phyloP scores from a whole-genome alignment of 2,329 filamentous ascomycete species.

The Paramyrothecium sp. region DNA sequence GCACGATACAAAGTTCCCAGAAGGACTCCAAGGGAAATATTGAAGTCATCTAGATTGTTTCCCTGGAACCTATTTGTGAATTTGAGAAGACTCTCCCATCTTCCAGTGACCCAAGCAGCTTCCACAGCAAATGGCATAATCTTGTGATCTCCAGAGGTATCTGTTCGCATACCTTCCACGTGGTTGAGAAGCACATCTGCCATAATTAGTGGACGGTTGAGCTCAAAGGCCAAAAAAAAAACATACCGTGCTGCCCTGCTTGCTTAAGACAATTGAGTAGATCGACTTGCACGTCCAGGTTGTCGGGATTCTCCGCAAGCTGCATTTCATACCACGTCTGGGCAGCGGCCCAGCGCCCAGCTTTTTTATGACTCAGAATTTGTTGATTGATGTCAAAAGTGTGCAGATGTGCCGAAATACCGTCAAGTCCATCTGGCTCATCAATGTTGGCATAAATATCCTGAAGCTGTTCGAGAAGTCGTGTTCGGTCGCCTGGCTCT shows the following conservation, averaged over 20 bases:
- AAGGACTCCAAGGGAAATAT: conserved; percentile 68
- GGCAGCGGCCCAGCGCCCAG: conserved; percentile 88
- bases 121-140: conserved; percentile 85
- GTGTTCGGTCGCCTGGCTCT: conserved; percentile 53
- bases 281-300: conserved; percentile 76
- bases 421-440: conserved; percentile 93
- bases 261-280: conserved; percentile 87
- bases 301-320: conserved; percentile 73
- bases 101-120: conserved; percentile 84
- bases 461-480: conserved; percentile 76
- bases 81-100: conserved; percentile 73
- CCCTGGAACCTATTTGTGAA: conserved; percentile 59
- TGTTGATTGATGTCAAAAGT: conserved; percentile 92
- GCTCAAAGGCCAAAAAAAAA: conserved; percentile 34
- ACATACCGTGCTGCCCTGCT: conserved; percentile 86
- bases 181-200: conserved; percentile 83
- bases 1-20: conserved; percentile 59
- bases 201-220: conserved; percentile 14
- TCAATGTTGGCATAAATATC: conserved; percentile 97
- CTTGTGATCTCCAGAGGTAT: conserved; percentile 51
- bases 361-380: conserved; percentile 87
- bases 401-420: conserved; percentile 83
- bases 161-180: conserved; percentile 70
- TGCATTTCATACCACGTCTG: conserved; percentile 98
- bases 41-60: conserved; percentile 63